These are phyloP conservation scores for Xylaria multiplex DNA, from an alignment of 2,329 filamentous ascomycete species.

Conservation along the genomic window DNA sequence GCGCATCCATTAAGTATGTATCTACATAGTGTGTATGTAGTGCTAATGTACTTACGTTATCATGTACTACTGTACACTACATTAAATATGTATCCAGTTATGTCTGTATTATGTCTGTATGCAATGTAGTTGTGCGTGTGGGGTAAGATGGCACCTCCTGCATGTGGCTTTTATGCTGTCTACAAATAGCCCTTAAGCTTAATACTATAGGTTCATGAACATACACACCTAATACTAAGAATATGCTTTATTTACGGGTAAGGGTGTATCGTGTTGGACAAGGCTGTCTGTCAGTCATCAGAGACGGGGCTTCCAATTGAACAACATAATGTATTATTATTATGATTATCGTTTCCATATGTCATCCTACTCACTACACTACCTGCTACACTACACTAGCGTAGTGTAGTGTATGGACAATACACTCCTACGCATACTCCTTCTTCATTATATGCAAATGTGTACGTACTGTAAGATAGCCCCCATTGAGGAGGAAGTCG, in stretches of 20 bases:
- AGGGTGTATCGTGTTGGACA: background rate
- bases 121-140: constrained; percentile 6
- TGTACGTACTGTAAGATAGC: constrained; percentile 7
- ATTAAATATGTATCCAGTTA: no score
- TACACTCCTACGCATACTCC: no score
- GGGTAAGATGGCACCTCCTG: background rate
- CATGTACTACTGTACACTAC: no score
- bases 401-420: no score
- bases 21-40: no score
- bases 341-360: background rate
- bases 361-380: background rate
- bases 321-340: background rate
- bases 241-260: constrained; percentile 10
- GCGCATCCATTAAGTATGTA: no score
- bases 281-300: constrained; percentile 3
- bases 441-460: background rate
- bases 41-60: background rate
- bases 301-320: background rate
- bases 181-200: constrained; percentile 28
- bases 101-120: no score
- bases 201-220: background rate
- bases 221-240: background rate
- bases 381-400: no score
- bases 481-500: constrained; percentile 1
- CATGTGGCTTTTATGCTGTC: constrained; percentile 19